Percentiles rank a stretch among this genome's conserved stretches.
Conservation (phyloP, 2,329 filamentous ascomycete species). For the Colletotrichum limetticola region DNA sequence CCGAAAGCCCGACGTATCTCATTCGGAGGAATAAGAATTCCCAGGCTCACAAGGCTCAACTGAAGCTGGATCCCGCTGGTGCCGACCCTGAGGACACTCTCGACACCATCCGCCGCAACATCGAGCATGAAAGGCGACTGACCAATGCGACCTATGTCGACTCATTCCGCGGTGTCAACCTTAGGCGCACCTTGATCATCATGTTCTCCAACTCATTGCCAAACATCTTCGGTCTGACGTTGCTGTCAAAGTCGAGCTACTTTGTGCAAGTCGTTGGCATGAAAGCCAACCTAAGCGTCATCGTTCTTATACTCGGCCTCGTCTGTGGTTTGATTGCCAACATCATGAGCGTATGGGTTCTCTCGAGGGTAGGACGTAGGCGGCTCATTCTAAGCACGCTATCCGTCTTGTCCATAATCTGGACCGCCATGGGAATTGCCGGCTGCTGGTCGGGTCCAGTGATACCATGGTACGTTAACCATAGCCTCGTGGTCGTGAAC, state of each 20-base stretch:
- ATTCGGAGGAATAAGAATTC: constrained; percentile 52
- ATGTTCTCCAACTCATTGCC: constrained; percentile 55
- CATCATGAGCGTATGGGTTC: constrained; percentile 53
- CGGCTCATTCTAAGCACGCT: constrained; percentile 50
- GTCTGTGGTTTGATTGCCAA: constrained; percentile 57
- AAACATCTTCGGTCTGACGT: constrained; percentile 55
- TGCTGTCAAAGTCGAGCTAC: constrained; percentile 56
- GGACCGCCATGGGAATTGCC: constrained; percentile 58
- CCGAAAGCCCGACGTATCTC: constrained; percentile 62
- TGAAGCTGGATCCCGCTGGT: constrained; percentile 56
- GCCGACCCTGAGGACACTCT: constrained; percentile 53
- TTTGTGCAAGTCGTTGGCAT: constrained; percentile 50
- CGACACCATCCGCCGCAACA: constrained; percentile 57
- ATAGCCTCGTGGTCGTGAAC: neutral
- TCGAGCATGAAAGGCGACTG: constrained; percentile 50
- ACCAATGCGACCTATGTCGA: constrained; percentile 50
- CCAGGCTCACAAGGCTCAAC: constrained; percentile 57
- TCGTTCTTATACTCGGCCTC: constrained; percentile 58
- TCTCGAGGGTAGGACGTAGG: constrained; percentile 53
- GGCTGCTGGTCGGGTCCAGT: constrained; percentile 53
- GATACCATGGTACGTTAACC: constrained; percentile 49
- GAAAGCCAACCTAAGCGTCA: constrained; percentile 44
- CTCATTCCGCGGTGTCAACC: constrained; percentile 56
- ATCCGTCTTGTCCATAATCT: constrained; percentile 46
- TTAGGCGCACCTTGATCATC: constrained; percentile 53